A percentile compares a stretch with the other conserved stretches of the same genome.
phyloP scores from a whole-genome alignment of 1,284 basidiomycete genomes.

The Cutaneotrichosporon cyanovorans region DNA sequence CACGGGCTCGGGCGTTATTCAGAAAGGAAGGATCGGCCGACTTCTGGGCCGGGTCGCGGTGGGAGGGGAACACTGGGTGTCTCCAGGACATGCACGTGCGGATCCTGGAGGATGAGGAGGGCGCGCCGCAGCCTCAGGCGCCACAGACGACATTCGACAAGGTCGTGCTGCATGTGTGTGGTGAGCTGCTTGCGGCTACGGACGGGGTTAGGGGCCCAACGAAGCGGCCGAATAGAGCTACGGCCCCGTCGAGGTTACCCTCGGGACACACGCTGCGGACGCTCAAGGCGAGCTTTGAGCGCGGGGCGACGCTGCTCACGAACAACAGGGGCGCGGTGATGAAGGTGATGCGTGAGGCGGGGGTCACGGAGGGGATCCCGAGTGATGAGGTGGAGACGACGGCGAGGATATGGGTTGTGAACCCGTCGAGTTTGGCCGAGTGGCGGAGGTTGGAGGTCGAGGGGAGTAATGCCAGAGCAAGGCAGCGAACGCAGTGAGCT shows the following conservation, averaged over 20 bases:
- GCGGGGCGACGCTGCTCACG: constrained; percentile 35
- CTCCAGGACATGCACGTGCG: constrained; percentile 22
- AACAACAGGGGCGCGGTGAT: constrained; percentile 41
- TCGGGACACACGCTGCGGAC: constrained; percentile 36
- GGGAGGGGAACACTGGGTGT: constrained; percentile 24
- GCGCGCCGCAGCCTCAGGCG: neutral
- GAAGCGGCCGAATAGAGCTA: neutral
- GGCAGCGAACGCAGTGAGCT: no score
- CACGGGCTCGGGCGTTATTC: constrained; percentile 29
- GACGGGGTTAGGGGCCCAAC: neutral
- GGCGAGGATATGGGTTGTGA: constrained; percentile 38
- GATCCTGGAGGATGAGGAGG: constrained; percentile 19
- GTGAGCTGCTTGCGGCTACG: constrained; percentile 7
- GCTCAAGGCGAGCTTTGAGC: constrained; percentile 20
- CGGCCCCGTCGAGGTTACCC: constrained; percentile 19
- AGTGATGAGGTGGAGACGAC: constrained; percentile 1
- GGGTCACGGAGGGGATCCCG: constrained; percentile 29
- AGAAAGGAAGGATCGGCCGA: constrained; percentile 6
- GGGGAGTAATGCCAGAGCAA: neutral
- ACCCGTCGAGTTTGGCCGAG: constrained; percentile 37
- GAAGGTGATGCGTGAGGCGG: constrained; percentile 37
- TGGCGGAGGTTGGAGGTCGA: constrained; percentile 39
- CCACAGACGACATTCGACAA: constrained; percentile 10
- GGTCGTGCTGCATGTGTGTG: constrained; percentile 8
- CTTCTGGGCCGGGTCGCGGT: constrained; percentile 35